Conservation (phyloP, 345 rosid species). For the Populus deltoides region DNA sequence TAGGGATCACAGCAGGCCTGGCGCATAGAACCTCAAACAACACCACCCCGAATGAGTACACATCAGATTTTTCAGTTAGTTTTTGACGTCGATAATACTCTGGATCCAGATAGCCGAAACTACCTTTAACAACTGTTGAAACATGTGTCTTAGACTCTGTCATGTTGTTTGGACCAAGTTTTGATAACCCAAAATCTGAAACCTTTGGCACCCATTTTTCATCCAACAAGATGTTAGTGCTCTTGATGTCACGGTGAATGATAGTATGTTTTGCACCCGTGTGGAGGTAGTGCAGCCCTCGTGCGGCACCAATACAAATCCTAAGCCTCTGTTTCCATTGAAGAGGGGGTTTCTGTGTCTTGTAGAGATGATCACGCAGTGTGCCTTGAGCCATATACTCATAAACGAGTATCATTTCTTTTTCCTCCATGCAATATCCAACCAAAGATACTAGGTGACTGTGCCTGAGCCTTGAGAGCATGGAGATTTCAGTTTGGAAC, state of each 20-base stretch:
- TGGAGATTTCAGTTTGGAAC: slow-evolving; percentile 8
- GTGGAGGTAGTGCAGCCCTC: slow-evolving; percentile 18
- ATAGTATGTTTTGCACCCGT: slow-evolving; percentile 3
- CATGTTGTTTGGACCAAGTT: background rate
- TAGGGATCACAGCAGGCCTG: slow-evolving; percentile 23
- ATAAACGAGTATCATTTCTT: slow-evolving; percentile 13
- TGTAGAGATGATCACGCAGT: slow-evolving; percentile 13
- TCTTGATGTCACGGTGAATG: slow-evolving; percentile 22
- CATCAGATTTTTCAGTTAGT: slow-evolving; percentile 17
- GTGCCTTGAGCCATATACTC: slow-evolving; percentile 14
- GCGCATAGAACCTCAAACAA: slow-evolving; percentile 32
- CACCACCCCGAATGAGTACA: slow-evolving; percentile 37
- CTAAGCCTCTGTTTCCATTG: slow-evolving; percentile 13
- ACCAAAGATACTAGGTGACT: slow-evolving; percentile 13
- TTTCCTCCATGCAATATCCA: slow-evolving; percentile 9
- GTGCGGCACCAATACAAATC: slow-evolving; percentile 16
- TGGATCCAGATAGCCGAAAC: slow-evolving; percentile 18
- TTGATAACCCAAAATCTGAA: slow-evolving; percentile 21
- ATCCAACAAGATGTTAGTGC: slow-evolving; percentile 14
- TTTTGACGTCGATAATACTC: background rate
- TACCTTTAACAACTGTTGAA: background rate
- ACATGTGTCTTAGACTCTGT: background rate
- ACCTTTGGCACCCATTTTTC: slow-evolving; percentile 15
- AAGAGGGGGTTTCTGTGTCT: background rate
- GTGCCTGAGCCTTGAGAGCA: slow-evolving; percentile 10